Conservation (phyloP, 345 rosid species). For the Eucalyptus sideroxylon region DNA sequence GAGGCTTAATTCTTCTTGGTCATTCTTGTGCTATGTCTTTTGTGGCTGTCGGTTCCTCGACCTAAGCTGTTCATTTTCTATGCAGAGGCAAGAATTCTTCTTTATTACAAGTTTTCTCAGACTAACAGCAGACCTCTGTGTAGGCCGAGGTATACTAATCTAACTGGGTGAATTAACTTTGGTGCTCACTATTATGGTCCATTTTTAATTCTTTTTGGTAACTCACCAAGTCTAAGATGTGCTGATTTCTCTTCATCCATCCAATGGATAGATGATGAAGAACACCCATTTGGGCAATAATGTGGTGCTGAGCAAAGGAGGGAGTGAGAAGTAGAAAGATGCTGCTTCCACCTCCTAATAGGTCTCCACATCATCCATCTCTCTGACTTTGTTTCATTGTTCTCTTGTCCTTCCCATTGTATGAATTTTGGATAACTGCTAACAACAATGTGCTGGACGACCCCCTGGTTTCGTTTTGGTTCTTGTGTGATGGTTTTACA, state of each 20-base stretch:
- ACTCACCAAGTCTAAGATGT: neutral
- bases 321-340: neutral
- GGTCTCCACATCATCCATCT: neutral
- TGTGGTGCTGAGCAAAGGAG: neutral
- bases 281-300: neutral
- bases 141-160: constrained; percentile 71
- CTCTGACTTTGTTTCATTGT: neutral
- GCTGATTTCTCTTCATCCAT: constrained; percentile 14
- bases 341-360: neutral
- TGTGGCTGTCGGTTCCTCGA: neutral
- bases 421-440: neutral
- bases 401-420: neutral
- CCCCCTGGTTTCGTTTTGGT: neutral
- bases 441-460: neutral
- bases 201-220: neutral
- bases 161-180: constrained; percentile 19
- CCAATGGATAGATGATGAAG: constrained; percentile 13
- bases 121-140: constrained; percentile 44
- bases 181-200: neutral
- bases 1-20: neutral
- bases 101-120: constrained; percentile 19
- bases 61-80: constrained; percentile 14
- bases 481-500: neutral
- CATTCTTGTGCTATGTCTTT: constrained; percentile 7
- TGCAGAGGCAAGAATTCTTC: constrained; percentile 58